Percentiles rank a stretch among this genome's conserved stretches.
Evolutionary conservation across 169 alveolate species (phyloP).

Genomic region (Plasmodium gonderi): DNA sequence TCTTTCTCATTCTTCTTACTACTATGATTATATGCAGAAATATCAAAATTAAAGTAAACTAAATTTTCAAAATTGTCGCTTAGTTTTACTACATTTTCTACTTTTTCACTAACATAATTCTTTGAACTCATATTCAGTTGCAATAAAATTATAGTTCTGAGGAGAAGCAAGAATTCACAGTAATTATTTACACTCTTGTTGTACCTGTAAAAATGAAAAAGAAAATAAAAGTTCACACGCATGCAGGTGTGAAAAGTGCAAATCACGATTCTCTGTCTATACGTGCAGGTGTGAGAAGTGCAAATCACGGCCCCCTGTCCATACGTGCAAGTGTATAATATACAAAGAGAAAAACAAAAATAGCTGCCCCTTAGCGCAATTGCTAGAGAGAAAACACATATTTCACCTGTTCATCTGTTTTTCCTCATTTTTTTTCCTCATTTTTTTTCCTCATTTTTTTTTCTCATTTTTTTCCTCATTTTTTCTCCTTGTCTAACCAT

Average conservation of each 20-base stretch:
- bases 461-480: too few species aligned
- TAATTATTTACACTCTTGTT: constrained; percentile 18
- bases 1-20: constrained; percentile 5
- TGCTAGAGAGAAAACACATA: too few species aligned
- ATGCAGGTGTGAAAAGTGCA: background rate
- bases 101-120: background rate
- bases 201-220: constrained; percentile 6
- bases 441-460: too few species aligned
- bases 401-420: too few species aligned
- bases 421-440: background rate
- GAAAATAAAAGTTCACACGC: background rate
- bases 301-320: too few species aligned
- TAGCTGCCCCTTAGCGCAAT: too few species aligned
- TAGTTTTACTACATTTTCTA: constrained; percentile 17
- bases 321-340: background rate
- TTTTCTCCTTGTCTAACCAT: too few species aligned
- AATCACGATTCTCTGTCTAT: too few species aligned
- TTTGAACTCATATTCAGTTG: constrained; percentile 38
- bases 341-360: too few species aligned
- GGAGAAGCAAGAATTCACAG: constrained; percentile 12
- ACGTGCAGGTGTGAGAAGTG: background rate
- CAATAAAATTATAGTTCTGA: constrained; percentile 6
- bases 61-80: constrained; percentile 25
- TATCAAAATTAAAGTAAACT: background rate
- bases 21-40: background rate